Evolutionary conservation across 2,329 filamentous ascomycete species (phyloP), one percentile per base, ranked within the genome.

Genomic region (Microascus cirrosus): DNA sequence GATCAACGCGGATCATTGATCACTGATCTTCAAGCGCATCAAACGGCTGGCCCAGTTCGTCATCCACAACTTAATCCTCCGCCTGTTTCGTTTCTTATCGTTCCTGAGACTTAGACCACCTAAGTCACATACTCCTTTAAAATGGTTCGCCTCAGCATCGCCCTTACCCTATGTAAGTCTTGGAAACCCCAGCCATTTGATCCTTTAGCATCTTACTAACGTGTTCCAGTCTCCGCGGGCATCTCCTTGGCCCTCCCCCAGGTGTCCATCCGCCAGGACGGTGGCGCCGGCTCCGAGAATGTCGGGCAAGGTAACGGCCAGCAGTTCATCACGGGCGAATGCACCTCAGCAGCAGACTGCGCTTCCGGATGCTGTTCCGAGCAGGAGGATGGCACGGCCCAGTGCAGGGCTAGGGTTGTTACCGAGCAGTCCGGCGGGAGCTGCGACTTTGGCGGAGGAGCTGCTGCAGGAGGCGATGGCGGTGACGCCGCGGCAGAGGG

Each of bases 331-430:
- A 66, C 64, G 6, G 66, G 66, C 3, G 58, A 55, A 8, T 68
- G 66, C 58, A 15, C 61, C 11, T 60, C 60, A 51, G 53, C 65
- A 48, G 63, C 62, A 18, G 66, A 68, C 58, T 70, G 68, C 56
- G 64, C 63, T 1, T 68, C 67, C 20, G 60, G 57, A n/a, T 70
- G 68, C 63, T 70, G 68, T 42, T 67, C 67, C 20, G 61, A 56
- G 11, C 60, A 62, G 10, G 58, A 55, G 6, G 60, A 60, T 12
- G 61, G 60, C 22, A 48, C 51, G n/a, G 56, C 51, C 5, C 32
- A 48, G 56, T 58, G 56, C 51, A 58, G 34, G 51, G 52, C 51
- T 8, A 18, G 51, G 24, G 11, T 50, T 51, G 28, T 36, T 18
- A 58, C 56, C 1, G 56, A 54, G 35, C 20, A 54, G 24, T 10